Percentiles rank a stretch among this genome's conserved stretches.
Evolutionary conservation across 805 yeast species (phyloP).

Genomic region (Teunomyces atbi): DNA sequence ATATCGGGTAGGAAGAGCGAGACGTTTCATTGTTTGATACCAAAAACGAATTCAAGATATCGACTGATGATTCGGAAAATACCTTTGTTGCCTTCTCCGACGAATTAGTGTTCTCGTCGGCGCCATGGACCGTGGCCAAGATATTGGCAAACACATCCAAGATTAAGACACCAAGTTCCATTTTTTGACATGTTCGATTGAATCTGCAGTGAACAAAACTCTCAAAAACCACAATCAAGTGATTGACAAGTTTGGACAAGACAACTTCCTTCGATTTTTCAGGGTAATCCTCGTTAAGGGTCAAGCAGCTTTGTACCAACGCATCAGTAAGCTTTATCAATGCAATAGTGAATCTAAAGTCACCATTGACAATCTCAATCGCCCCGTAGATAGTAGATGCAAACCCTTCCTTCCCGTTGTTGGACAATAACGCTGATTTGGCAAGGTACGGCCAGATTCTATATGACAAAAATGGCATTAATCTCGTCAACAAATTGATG

Average conservation of each 20-base stretch:
- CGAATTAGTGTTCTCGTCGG: slow-evolving; percentile 43
- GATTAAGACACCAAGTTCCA: slow-evolving; percentile 56
- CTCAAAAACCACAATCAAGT: slow-evolving; percentile 69
- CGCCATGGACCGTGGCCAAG: slow-evolving; percentile 52
- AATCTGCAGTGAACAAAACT: slow-evolving; percentile 72
- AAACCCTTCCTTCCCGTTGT: slow-evolving; percentile 60
- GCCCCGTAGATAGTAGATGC: slow-evolving; percentile 63
- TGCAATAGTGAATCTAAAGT: slow-evolving; percentile 61
- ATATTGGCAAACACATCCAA: slow-evolving; percentile 56
- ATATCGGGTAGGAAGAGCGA: slow-evolving; percentile 55
- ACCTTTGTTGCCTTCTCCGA: slow-evolving; percentile 40
- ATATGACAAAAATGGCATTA: slow-evolving; percentile 51
- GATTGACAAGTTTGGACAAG: slow-evolving; percentile 51
- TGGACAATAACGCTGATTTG: slow-evolving; percentile 63
- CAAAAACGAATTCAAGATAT: slow-evolving; percentile 57
- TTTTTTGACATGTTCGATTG: slow-evolving; percentile 51
- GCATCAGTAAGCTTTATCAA: slow-evolving; percentile 54
- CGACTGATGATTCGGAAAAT: slow-evolving; percentile 40
- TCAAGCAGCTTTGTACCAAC: slow-evolving; percentile 51
- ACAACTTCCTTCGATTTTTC: slow-evolving; percentile 48
- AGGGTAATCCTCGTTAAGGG: slow-evolving; percentile 32
- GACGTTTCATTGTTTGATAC: slow-evolving; percentile 47
- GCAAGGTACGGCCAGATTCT: slow-evolving; percentile 79
- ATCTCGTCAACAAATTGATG: slow-evolving; percentile 48
- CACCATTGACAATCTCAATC: slow-evolving; percentile 67